Percentiles rank a stretch among this genome's conserved stretches.
Conservation (phyloP, 169 alveolate genomes). For the Cryptosporidium sp. region DNA sequence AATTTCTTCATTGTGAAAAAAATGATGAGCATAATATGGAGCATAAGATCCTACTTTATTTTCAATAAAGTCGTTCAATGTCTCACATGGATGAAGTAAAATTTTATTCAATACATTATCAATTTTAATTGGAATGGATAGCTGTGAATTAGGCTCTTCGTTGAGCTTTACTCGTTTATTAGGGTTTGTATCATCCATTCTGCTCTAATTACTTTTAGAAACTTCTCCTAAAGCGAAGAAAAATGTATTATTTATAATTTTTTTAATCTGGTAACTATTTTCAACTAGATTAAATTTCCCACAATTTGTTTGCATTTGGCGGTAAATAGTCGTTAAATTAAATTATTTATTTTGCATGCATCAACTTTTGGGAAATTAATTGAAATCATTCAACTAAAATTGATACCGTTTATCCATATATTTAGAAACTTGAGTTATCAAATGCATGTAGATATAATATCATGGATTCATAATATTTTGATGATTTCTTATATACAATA, state of each 20-base stretch:
- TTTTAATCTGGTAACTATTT: slow-evolving; percentile 4
- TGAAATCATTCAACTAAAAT: not conserved
- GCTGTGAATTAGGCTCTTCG: slow-evolving; percentile 12
- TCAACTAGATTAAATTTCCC: not conserved
- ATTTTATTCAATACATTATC: slow-evolving; percentile 29
- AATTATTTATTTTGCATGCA: not conserved
- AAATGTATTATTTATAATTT: not conserved
- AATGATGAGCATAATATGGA: slow-evolving; percentile 56
- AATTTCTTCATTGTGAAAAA: slow-evolving; percentile 44
- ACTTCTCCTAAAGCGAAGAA: not conserved
- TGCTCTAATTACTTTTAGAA: not conserved
- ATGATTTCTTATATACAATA: not conserved
- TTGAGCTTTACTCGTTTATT: slow-evolving; percentile 9
- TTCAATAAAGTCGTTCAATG: slow-evolving; percentile 8
- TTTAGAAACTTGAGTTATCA: too few relatives aligned
- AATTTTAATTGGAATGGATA: slow-evolving; percentile 1
- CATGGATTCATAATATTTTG: too few relatives aligned
- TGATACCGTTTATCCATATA: not conserved
- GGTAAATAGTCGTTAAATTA: not conserved
- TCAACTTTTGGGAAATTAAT: not conserved
- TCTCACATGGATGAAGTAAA: slow-evolving; percentile 27
- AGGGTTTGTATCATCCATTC: slow-evolving; percentile 7
- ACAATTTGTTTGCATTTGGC: slow-evolving; percentile 20
- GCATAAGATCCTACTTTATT: not conserved
- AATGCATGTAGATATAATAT: too few relatives aligned